Percentiles rank a stretch among this genome's conserved stretches.
phyloP scores from a whole-genome alignment of 345 rosid genomes.

The Arabis alpina region DNA sequence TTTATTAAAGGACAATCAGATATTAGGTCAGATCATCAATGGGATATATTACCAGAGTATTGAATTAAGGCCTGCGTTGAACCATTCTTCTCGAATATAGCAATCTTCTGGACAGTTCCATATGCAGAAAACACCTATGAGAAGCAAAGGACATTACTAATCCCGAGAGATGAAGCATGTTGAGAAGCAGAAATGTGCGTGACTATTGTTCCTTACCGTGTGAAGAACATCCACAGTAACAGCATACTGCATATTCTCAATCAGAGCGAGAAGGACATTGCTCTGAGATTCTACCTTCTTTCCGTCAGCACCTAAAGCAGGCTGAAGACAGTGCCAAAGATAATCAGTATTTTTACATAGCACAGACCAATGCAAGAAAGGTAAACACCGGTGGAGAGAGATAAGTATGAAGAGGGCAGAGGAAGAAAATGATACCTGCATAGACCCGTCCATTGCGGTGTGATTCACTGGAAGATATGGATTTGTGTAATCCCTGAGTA shows the following conservation, averaged over 20 bases:
- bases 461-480: conserved; percentile 98
- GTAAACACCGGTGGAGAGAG: neutral
- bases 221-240: conserved; percentile 93
- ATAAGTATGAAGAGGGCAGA: conserved; percentile 1
- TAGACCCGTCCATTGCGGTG: conserved; percentile 81
- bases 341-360: neutral
- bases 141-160: neutral
- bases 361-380: conserved; percentile 4
- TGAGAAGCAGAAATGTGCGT: conserved; percentile 21
- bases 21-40: conserved; percentile 24
- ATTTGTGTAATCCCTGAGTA: conserved; percentile 90
- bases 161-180: conserved; percentile 1
- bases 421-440: conserved; percentile 57
- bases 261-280: conserved; percentile 91
- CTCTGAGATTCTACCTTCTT: conserved; percentile 88
- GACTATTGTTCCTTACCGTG: conserved; percentile 56
- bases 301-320: conserved; percentile 85
- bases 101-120: conserved; percentile 92
- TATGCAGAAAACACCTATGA: conserved; percentile 84
- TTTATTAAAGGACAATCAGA: conserved; percentile 4
- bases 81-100: conserved; percentile 95
- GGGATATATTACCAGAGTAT: conserved; percentile 64
- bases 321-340: conserved; percentile 50
- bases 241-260: conserved; percentile 98
- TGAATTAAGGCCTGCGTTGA: conserved; percentile 94